A percentile compares a stretch with the other conserved stretches of the same genome.
These are phyloP conservation scores for Vitis hybrid DNA, from an alignment of 177 flowering plant genomes.

Conservation along the genomic window DNA sequence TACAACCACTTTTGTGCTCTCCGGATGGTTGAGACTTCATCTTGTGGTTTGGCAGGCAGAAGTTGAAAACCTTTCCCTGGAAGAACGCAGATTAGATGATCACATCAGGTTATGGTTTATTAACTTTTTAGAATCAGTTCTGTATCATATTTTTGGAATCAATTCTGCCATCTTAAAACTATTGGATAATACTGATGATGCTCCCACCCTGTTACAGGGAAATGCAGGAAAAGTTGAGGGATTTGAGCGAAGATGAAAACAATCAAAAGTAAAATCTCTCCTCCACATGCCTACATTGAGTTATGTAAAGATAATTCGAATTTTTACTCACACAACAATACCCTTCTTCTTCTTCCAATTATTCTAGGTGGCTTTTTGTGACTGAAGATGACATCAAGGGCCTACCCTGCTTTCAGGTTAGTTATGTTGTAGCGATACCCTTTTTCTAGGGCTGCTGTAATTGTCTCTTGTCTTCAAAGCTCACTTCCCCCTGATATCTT, in stretches of 20 bases:
- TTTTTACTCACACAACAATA: background rate
- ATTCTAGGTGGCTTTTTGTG: constrained; percentile 79
- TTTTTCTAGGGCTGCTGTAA: background rate
- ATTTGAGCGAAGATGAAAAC: constrained; percentile 65
- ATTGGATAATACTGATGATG: constrained; percentile 30
- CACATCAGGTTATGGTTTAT: constrained; percentile 62
- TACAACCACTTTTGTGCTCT: background rate
- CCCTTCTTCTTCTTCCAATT: constrained; percentile 7
- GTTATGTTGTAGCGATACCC: constrained; percentile 6
- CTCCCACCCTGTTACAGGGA: constrained; percentile 47
- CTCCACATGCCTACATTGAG: background rate
- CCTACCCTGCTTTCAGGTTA: constrained; percentile 76
- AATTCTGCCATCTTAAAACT: constrained; percentile 3
- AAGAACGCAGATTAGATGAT: constrained; percentile 76
- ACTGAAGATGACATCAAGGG: constrained; percentile 84
- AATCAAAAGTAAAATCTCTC: constrained; percentile 54
- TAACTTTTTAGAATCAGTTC: constrained; percentile 7
- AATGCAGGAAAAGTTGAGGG: constrained; percentile 66
- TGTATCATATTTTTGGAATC: background rate
- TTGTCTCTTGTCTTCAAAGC: background rate
- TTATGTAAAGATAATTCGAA: background rate
- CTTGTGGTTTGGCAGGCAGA: constrained; percentile 63
- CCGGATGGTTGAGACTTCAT: constrained; percentile 4
- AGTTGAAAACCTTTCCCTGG: constrained; percentile 67
- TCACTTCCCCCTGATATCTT: background rate